A percentile compares a stretch with the other conserved stretches of the same genome.
Evolutionary conservation across 805 yeast genomes (phyloP).

Genomic region (Candida montana): DNA sequence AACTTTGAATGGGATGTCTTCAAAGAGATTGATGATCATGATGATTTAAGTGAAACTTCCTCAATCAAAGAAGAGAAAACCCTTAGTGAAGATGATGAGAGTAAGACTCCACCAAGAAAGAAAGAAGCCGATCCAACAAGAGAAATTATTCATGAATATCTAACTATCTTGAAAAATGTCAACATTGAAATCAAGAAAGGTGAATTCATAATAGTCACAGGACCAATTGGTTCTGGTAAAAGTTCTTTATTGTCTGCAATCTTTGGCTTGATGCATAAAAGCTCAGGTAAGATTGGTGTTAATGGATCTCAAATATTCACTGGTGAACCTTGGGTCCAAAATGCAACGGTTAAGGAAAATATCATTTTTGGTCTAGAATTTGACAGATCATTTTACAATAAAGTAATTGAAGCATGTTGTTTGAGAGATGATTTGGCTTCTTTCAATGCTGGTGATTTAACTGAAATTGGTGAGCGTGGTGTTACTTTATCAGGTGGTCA

Average conservation of each 20-base stretch:
- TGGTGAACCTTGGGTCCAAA: conserved; percentile 78
- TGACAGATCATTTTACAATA: conserved; percentile 45
- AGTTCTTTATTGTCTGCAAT: conserved; percentile 64
- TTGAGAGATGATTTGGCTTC: conserved; percentile 55
- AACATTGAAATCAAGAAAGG: conserved; percentile 51
- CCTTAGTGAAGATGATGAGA: neutral
- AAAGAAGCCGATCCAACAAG: conserved; percentile 4
- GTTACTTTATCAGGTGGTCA: conserved; percentile 76
- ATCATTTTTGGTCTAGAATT: conserved; percentile 58
- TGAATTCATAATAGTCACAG: conserved; percentile 70
- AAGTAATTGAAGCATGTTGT: conserved; percentile 58
- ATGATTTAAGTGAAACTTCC: neutral
- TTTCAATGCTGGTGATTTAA: conserved; percentile 66
- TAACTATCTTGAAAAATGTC: conserved; percentile 33
- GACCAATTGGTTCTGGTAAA: conserved; percentile 81
- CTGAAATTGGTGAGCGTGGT: conserved; percentile 82
- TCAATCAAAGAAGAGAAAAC: neutral
- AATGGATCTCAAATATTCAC: conserved; percentile 46
- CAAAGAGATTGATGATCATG: conserved; percentile 4
- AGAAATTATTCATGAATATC: conserved; percentile 8
- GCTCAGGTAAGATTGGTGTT: conserved; percentile 39
- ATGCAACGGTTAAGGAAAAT: conserved; percentile 69
- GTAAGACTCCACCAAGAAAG: neutral
- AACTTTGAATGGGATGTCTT: conserved; percentile 60
- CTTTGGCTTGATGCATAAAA: conserved; percentile 64